phyloP scores from a whole-genome alignment of 345 rosid species.

The Sisymbrium altissimum region DNA sequence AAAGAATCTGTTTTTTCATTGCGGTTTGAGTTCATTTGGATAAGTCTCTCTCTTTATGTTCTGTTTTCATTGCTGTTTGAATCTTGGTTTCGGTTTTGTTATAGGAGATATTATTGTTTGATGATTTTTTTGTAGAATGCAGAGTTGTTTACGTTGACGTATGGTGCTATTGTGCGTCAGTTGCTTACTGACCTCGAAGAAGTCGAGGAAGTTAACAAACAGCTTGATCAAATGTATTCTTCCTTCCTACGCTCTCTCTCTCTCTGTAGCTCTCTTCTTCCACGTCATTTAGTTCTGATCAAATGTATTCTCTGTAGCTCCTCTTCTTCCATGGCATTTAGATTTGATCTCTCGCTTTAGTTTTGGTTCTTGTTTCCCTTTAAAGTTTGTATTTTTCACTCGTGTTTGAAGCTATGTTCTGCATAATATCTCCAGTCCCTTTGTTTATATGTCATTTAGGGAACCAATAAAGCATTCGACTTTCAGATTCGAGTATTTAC shows the following conservation, averaged over 20 bases:
- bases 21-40: neutral
- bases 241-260: too few species aligned
- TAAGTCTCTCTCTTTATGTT: too few species aligned
- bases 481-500: neutral
- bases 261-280: neutral
- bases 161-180: constrained; percentile 85
- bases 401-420: neutral
- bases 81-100: neutral
- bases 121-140: constrained; percentile 53
- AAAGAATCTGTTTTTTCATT: too few species aligned
- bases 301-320: constrained; percentile 44
- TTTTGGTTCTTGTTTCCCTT: neutral
- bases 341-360: neutral
- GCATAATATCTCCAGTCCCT: too few species aligned
- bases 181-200: constrained; percentile 92
- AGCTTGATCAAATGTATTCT: constrained; percentile 84
- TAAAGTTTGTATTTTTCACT: neutral
- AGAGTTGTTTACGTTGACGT: constrained; percentile 83
- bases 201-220: constrained; percentile 91
- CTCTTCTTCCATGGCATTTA: neutral
- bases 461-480: neutral
- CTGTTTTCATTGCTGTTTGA: too few species aligned
- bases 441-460: too few species aligned
- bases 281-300: neutral
- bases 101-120: neutral